phyloP scores from a whole-genome alignment of 306 rosid genomes.

The Sechiopsis laciniata region DNA sequence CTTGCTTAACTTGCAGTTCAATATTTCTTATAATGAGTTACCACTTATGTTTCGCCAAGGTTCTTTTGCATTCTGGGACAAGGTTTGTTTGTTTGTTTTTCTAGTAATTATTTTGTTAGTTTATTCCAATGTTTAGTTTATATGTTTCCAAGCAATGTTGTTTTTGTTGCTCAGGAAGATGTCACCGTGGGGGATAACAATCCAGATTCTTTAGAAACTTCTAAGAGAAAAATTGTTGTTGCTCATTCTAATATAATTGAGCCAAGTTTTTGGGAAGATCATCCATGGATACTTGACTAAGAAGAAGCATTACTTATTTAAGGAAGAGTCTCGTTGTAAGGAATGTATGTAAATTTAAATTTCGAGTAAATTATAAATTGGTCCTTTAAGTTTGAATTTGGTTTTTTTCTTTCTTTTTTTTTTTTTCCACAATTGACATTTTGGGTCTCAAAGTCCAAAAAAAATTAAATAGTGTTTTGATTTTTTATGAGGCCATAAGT shows the following conservation, averaged over 20 bases:
- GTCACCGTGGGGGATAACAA: neutral
- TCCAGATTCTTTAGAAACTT: constrained; percentile 19
- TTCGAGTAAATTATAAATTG: neutral
- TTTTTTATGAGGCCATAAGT: neutral
- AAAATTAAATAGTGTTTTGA: neutral
- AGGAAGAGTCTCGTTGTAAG: neutral
- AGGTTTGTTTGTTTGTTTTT: constrained; percentile 22
- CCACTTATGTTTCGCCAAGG: constrained; percentile 67
- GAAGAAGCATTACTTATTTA: neutral
- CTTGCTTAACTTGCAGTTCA: constrained; percentile 45
- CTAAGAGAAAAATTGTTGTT: constrained; percentile 34
- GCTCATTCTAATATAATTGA: constrained; percentile 55
- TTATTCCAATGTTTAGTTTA: neutral
- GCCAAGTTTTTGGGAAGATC: constrained; percentile 50
- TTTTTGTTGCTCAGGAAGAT: neutral
- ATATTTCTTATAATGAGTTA: constrained; percentile 50
- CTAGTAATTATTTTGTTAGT: neutral
- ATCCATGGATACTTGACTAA: constrained; percentile 45
- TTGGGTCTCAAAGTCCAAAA: neutral
- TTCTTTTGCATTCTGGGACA: constrained; percentile 58
- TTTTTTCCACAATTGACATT: neutral
- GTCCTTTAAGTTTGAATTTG: neutral
- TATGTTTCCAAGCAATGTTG: neutral
- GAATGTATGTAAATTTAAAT: neutral
- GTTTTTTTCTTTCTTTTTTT: neutral